A percentile compares a stretch with the other conserved stretches of the same genome.
Conservation (phyloP, 805 yeast species). For the Phaffomyces opuntiae region DNA sequence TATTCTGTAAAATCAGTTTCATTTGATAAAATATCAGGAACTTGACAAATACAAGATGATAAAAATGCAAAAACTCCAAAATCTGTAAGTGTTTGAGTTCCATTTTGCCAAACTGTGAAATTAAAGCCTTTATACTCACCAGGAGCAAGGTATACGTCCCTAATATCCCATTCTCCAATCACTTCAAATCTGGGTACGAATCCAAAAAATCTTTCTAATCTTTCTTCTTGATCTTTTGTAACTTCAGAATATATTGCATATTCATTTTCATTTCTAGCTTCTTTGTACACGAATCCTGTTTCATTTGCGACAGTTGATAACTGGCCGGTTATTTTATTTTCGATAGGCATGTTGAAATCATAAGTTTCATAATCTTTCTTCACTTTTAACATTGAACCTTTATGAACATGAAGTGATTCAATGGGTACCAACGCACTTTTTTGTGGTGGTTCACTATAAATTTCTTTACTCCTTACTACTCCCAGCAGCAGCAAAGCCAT, state of each 20-base stretch:
- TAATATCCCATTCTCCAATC: constrained; percentile 12
- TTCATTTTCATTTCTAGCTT: not conserved
- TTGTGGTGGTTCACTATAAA: not conserved
- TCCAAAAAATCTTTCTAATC: constrained; percentile 1
- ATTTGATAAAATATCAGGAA: constrained; percentile 3
- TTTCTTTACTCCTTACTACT: no score
- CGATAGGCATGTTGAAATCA: not conserved
- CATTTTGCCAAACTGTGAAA: constrained; percentile 9
- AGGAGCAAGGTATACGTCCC: constrained; percentile 11
- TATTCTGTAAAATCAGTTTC: constrained; percentile 1
- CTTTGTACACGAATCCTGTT: not conserved
- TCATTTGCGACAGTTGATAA: not conserved
- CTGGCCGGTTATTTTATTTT: not conserved
- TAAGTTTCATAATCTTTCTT: no score
- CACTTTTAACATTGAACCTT: not conserved
- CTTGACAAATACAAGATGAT: constrained; percentile 9
- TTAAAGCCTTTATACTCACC: constrained; percentile 13
- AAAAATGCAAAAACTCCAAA: constrained; percentile 3
- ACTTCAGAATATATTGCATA: not conserved
- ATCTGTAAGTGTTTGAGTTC: not conserved
- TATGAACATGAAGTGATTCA: no score
- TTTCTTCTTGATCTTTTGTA: not conserved
- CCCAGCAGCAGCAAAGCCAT: no score
- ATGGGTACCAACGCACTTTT: not conserved
- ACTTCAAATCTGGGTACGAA: constrained; percentile 7